phyloP scores from a whole-genome alignment of 1,284 basidiomycete genomes.

The Coniferiporia sulphurascens region DNA sequence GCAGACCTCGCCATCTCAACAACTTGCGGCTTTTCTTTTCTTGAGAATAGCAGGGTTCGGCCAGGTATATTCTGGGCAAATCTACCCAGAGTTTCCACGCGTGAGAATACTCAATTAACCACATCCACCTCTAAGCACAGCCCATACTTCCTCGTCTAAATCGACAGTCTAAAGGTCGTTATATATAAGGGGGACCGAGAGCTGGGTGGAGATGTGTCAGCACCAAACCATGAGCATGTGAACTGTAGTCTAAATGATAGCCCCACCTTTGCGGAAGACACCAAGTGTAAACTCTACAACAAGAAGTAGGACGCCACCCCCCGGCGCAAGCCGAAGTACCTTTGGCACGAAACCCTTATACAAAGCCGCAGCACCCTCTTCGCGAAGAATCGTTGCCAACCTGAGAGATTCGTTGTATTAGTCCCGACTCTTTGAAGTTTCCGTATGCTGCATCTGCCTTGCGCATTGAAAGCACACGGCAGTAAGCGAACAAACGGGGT shows the following conservation, averaged over 20 bases:
- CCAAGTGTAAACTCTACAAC: slow-evolving; percentile 83
- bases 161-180: background rate
- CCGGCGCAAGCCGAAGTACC: slow-evolving; percentile 84
- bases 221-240: background rate
- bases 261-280: slow-evolving; percentile 63
- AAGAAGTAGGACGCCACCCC: slow-evolving; percentile 90
- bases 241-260: background rate
- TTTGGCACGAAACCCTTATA: slow-evolving; percentile 95
- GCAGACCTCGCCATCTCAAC: background rate
- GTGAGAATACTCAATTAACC: background rate
- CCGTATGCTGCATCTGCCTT: background rate
- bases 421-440: slow-evolving; percentile 1
- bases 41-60: background rate
- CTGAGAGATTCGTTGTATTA: slow-evolving; percentile 25
- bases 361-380: slow-evolving; percentile 86
- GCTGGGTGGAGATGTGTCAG: background rate
- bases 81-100: background rate
- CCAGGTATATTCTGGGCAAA: background rate
- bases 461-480: slow-evolving; percentile 19
- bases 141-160: background rate
- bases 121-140: background rate
- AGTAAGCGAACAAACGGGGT: slow-evolving; percentile 28
- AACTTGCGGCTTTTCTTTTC: background rate
- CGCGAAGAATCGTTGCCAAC: slow-evolving; percentile 75
- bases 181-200: slow-evolving; percentile 17